Percentiles rank a stretch among this genome's conserved stretches.
phyloP scores from a whole-genome alignment of 306 rosid genomes.

The Cucurbita ficifolia region DNA sequence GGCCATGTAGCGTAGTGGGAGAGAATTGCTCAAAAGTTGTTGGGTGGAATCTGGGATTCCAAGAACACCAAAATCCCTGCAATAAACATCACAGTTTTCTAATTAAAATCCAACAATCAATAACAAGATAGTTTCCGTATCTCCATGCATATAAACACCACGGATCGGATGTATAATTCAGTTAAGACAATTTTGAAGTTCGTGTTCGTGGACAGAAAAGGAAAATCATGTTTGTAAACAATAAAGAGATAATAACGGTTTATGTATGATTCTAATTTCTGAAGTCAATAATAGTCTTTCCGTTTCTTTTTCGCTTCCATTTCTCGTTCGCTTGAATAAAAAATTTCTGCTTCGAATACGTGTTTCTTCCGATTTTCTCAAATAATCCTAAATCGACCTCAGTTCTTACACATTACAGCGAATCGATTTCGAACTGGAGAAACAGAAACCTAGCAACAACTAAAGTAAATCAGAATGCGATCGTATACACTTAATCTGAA shows the following conservation, averaged over 20 bases:
- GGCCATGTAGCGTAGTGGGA: not conserved
- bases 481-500: constrained; percentile 15
- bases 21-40: not conserved
- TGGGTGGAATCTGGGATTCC: not conserved
- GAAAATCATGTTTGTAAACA: not conserved
- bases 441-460: not conserved
- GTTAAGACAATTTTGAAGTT: not conserved
- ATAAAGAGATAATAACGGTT: not conserved
- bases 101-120: not conserved
- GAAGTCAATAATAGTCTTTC: not conserved
- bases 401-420: not conserved
- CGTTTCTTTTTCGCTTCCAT: not conserved
- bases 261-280: not conserved
- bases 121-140: not conserved
- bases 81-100: not conserved
- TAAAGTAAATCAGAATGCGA: not conserved
- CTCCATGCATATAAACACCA: not conserved
- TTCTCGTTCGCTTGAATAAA: not conserved
- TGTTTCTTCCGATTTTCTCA: not conserved
- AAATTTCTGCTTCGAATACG: not conserved
- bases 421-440: not conserved
- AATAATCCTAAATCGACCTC: not conserved
- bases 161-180: not conserved
- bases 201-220: not conserved
- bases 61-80: constrained; percentile 32